Percentiles rank a stretch among this genome's conserved stretches.
These are phyloP conservation scores for Pseudogymnoascus sp. DNA, from an alignment of 2,329 filamentous ascomycete species.

Conservation along the genomic window DNA sequence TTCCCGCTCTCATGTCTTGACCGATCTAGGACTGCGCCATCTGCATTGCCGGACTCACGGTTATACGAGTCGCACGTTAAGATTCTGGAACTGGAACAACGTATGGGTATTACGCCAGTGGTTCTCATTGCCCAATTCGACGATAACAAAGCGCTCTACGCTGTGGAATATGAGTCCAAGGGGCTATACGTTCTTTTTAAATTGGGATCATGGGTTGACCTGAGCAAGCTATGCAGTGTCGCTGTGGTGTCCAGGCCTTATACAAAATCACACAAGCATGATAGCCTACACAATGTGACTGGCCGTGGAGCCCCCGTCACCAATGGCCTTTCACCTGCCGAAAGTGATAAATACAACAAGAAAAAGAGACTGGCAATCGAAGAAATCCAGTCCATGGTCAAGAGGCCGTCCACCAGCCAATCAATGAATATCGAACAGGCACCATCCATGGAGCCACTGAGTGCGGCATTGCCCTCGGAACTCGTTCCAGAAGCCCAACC, in stretches of 20 bases:
- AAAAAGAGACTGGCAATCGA: slow-evolving; percentile 54
- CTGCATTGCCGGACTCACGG: slow-evolving; percentile 44
- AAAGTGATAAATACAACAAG: slow-evolving; percentile 32
- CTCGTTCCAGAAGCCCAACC: not conserved
- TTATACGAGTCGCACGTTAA: slow-evolving; percentile 55
- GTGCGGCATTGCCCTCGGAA: not conserved
- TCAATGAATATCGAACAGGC: not conserved
- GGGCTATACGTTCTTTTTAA: slow-evolving; percentile 61
- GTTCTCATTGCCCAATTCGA: slow-evolving; percentile 57
- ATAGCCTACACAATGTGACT: slow-evolving; percentile 20
- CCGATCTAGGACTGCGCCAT: slow-evolving; percentile 34
- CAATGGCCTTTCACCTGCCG: slow-evolving; percentile 9
- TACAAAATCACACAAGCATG: slow-evolving; percentile 25
- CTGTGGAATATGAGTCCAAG: slow-evolving; percentile 55
- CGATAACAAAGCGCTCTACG: slow-evolving; percentile 46
- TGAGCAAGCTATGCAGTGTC: slow-evolving; percentile 43
- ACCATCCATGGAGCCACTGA: not conserved
- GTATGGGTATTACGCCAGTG: slow-evolving; percentile 45
- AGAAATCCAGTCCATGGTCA: slow-evolving; percentile 54
- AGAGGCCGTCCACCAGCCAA: slow-evolving; percentile 31
- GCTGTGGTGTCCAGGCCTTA: slow-evolving; percentile 41
- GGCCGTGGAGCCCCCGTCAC: not conserved
- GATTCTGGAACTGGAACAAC: slow-evolving; percentile 55
- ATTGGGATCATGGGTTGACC: slow-evolving; percentile 58
- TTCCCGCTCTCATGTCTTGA: slow-evolving; percentile 57